Base-by-base conservation (phyloP, 345 rosid species). In the Brassica rapa region DNA sequence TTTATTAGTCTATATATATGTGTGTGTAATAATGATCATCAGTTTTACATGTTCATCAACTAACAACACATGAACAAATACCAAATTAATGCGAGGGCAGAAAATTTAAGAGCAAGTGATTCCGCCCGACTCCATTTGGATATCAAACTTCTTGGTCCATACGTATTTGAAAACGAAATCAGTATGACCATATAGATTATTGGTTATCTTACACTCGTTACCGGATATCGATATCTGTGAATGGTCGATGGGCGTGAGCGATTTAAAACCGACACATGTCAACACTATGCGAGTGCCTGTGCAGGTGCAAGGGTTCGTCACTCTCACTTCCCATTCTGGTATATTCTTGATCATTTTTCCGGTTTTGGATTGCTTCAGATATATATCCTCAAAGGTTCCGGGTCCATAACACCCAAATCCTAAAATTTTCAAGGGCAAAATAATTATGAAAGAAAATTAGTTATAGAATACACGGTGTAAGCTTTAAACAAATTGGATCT, bases 251-350 rank as follows among this genome's bases (percentile, higher is more conserved):
- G 59, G 11, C 29, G 66, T 56, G 43, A 75, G 66, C 12, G 79
- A 75, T 43, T 75, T 1, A 23, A 75, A 75, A 37, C 79, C 73
- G 14, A 5, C 14, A 60, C 79, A 75, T 8, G 57, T 10, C 59
- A 67, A 10, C n/a, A 10, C 68, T 67, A 12, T 1, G 10, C 10
- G n/a, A 0, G 0, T 49, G n/a, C 41, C 51, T 0, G 0, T 0
- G 46, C 79, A 75, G 4, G 46, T 0, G 19, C 60, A 11, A 15
- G 43, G 16, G 65, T 67, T 16, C 21, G 1, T 56, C 59, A 67
- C 19, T 37, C 0, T 67, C 23, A 75, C 73, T 75, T 66, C 33
- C 79, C 79, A 75, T 60, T 56, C 72, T 9, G 73, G 46, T 57
- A 60, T 75, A 46, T 39, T 29, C 6, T 75, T 0, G 23, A 67